Percentiles rank a stretch among this genome's conserved stretches.
These are phyloP conservation scores for Xanthoparmelia taractica DNA, from an alignment of 495 filamentous ascomycete genomes.

Conservation along the genomic window DNA sequence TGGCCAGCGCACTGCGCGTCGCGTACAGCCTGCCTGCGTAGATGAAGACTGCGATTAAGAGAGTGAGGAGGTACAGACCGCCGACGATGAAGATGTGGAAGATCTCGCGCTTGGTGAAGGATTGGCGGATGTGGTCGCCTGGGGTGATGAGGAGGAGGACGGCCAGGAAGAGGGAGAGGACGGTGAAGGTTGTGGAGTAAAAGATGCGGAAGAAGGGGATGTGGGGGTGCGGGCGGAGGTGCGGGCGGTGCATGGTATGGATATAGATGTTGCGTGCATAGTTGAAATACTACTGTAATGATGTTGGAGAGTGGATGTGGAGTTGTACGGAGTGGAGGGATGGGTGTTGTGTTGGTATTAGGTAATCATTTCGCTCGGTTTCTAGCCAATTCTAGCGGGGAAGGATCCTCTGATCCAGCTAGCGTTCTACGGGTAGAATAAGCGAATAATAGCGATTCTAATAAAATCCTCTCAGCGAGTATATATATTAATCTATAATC, in stretches of 20 bases:
- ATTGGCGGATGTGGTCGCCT: slow-evolving; percentile 74
- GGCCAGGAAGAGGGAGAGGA: slow-evolving; percentile 66
- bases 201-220: slow-evolving; percentile 64
- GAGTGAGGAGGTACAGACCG: slow-evolving; percentile 68
- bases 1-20: slow-evolving; percentile 64
- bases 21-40: slow-evolving; percentile 87
- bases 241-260: slow-evolving; percentile 5
- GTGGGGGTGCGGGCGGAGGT: slow-evolving; percentile 21
- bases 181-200: slow-evolving; percentile 71
- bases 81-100: slow-evolving; percentile 81
- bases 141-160: slow-evolving; percentile 73
- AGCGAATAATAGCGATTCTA: no score
- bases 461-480: no score
- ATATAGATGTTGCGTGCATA: background rate
- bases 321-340: no score
- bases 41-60: slow-evolving; percentile 62
- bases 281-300: background rate
- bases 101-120: slow-evolving; percentile 51
- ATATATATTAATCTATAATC: no score
- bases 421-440: no score
- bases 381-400: no score
- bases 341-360: no score
- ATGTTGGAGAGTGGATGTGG: background rate
- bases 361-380: no score
- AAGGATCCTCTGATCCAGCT: no score